phyloP scores from a whole-genome alignment of 208 protist genomes.

The Trichomonas vaginalis region DNA sequence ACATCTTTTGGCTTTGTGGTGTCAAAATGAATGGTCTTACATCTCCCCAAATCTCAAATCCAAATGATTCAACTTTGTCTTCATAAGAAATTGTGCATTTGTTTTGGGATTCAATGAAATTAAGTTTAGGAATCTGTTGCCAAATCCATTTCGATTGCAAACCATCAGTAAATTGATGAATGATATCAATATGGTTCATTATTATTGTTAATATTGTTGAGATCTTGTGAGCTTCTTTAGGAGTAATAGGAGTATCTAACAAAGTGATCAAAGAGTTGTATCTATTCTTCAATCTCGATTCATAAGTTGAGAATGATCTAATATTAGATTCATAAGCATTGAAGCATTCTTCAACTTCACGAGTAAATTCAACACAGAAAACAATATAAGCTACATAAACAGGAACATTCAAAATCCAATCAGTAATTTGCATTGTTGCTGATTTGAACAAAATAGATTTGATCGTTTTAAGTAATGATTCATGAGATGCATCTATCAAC shows the following conservation, averaged over 20 bases:
- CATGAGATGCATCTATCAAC: neutral
- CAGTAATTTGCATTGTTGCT: neutral
- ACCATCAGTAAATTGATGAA: neutral
- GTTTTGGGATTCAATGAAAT: neutral
- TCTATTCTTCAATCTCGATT: neutral
- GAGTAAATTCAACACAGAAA: neutral
- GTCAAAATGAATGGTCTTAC: neutral
- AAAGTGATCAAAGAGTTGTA: neutral
- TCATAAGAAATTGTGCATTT: neutral
- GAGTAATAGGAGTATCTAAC: neutral
- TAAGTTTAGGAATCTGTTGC: neutral
- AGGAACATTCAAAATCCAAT: neutral
- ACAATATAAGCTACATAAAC: neutral
- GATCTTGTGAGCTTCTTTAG: neutral
- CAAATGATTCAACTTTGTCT: neutral
- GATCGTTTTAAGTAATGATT: neutral
- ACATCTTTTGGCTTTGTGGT: neutral
- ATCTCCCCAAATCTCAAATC: neutral
- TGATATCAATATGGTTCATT: neutral
- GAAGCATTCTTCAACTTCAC: neutral
- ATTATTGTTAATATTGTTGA: neutral
- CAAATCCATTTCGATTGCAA: neutral
- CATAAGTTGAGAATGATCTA: neutral
- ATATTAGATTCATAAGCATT: neutral
- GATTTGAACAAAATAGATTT: neutral